Evolutionary conservation across 129 eudicot genomes (phyloP).

Genomic region (Saposhnikovia divaricata): DNA sequence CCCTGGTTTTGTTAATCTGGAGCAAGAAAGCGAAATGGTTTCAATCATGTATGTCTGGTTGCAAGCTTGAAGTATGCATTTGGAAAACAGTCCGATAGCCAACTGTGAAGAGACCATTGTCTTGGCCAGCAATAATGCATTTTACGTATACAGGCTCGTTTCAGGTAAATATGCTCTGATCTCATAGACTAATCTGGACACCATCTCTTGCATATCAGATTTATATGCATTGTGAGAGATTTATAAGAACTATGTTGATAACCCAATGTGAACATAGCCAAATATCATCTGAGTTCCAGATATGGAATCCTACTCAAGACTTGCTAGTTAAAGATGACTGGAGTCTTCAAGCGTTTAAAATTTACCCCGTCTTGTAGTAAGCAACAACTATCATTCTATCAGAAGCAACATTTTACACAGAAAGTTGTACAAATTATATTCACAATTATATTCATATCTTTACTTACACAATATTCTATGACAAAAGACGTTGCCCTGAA

Average conservation of each 20-base stretch:
- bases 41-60: not conserved
- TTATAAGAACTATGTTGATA: too few species aligned
- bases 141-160: too few species aligned
- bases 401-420: too few species aligned
- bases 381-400: conserved; percentile 3
- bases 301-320: not conserved
- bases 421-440: not conserved
- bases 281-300: conserved; percentile 16
- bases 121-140: too few species aligned
- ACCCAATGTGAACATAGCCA: not conserved
- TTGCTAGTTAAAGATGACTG: not conserved
- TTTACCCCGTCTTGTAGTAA: conserved; percentile 13
- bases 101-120: too few species aligned
- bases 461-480: conserved; percentile 15
- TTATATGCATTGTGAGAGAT: too few species aligned
- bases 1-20: conserved; percentile 10
- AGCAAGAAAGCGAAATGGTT: conserved; percentile 7
- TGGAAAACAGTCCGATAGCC: not conserved
- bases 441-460: not conserved
- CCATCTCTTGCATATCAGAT: too few species aligned
- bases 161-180: too few species aligned
- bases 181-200: too few species aligned
- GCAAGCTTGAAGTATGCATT: not conserved
- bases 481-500: conserved; percentile 3
- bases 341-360: conserved; percentile 5